phyloP scores from a whole-genome alignment of 2,329 filamentous ascomycete species.

The Penicillium sp. region DNA sequence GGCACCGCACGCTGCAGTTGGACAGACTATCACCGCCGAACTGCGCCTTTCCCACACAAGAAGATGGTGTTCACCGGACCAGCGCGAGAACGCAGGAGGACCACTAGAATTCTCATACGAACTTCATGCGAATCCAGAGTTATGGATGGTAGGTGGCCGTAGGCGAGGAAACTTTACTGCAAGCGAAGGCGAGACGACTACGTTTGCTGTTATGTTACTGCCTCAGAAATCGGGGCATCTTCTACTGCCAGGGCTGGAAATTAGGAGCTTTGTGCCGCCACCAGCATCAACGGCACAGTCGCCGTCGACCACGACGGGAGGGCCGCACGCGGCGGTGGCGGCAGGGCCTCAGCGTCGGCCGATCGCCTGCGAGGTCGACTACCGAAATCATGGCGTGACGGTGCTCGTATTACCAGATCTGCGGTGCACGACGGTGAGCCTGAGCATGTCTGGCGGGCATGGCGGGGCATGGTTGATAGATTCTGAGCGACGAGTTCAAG shows the following conservation, averaged over 20 bases:
- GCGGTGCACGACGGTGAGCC: slow-evolving; percentile 71
- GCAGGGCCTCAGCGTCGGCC: slow-evolving; percentile 35
- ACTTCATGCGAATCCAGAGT: slow-evolving; percentile 72
- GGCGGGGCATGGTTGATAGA: slow-evolving; percentile 69
- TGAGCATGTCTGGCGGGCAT: slow-evolving; percentile 66
- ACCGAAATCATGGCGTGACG: slow-evolving; percentile 75
- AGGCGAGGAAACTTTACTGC: slow-evolving; percentile 74
- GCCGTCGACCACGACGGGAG: slow-evolving; percentile 24
- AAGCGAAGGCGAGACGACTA: slow-evolving; percentile 51
- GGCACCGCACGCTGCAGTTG: slow-evolving; percentile 48
- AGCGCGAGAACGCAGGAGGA: slow-evolving; percentile 41
- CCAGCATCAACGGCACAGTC: slow-evolving; percentile 27
- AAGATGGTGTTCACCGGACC: slow-evolving; percentile 52
- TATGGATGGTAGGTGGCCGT: slow-evolving; percentile 84
- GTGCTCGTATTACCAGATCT: slow-evolving; percentile 76
- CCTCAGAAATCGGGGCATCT: slow-evolving; percentile 78
- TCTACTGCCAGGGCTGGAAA: slow-evolving; percentile 78
- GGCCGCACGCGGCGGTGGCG: slow-evolving; percentile 18
- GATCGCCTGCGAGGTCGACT: slow-evolving; percentile 76
- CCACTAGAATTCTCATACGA: slow-evolving; percentile 83
- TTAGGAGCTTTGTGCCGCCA: slow-evolving; percentile 64
- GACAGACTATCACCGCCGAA: slow-evolving; percentile 53
- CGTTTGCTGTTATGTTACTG: slow-evolving; percentile 75
- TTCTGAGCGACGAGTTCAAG: slow-evolving; percentile 52
- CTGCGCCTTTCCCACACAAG: slow-evolving; percentile 60